phyloP scores from a whole-genome alignment of 352 stramenopile genomes.

The Globisporangium radiosum region DNA sequence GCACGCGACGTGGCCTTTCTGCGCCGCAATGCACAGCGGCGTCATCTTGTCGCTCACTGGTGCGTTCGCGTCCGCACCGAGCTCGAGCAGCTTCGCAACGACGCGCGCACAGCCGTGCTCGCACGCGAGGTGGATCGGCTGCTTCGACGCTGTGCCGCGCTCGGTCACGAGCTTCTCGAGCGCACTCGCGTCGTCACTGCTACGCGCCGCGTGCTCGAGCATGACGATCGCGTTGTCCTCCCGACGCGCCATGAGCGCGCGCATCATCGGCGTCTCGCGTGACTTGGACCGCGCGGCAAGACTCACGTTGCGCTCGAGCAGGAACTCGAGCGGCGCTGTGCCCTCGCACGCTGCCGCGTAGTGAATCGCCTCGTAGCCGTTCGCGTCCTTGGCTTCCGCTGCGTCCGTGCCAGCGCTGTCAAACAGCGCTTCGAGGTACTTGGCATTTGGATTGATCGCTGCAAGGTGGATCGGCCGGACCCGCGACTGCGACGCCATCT shows the following conservation, averaged over 20 bases:
- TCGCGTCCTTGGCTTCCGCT: conserved; percentile 44
- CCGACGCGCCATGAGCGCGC: conserved; percentile 31
- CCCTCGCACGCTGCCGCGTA: conserved; percentile 56
- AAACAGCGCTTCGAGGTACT: conserved; percentile 57
- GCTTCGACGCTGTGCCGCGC: conserved; percentile 41
- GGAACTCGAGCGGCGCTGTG: conserved; percentile 43
- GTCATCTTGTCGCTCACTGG: conserved; percentile 43
- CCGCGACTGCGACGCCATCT: conserved; percentile 51
- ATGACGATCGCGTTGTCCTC: conserved; percentile 58
- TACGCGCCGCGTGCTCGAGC: conserved; percentile 35
- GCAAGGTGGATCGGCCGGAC: conserved; percentile 70
- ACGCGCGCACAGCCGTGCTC: conserved; percentile 31
- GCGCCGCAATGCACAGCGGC: conserved; percentile 49
- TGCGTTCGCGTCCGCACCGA: conserved; percentile 51
- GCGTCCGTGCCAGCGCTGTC: conserved; percentile 44
- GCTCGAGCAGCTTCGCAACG: conserved; percentile 40
- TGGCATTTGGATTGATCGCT: conserved; percentile 66
- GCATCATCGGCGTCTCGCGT: conserved; percentile 59
- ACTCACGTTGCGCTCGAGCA: conserved; percentile 49
- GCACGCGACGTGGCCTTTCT: conserved; percentile 49
- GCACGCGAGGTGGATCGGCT: conserved; percentile 58
- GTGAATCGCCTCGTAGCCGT: conserved; percentile 58
- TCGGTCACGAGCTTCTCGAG: conserved; percentile 34
- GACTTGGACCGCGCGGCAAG: conserved; percentile 54
- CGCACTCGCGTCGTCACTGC: conserved; percentile 22